Conservation (phyloP, 306 rosid species). For the Dalbergia cultrata region DNA sequence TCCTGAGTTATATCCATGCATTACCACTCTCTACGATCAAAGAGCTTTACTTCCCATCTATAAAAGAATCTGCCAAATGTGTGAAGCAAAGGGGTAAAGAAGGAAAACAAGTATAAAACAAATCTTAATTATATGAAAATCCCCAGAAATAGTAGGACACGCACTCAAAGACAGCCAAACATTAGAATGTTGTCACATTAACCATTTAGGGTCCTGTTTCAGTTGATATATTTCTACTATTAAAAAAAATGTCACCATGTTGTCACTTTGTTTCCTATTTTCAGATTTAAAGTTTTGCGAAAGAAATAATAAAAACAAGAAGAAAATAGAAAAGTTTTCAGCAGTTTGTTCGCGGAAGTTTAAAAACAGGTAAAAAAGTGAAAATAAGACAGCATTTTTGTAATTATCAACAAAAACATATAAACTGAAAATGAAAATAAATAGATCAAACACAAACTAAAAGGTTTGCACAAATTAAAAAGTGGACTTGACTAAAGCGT, state of each 20-base stretch:
- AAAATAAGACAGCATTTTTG: too few species aligned
- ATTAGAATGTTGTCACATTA: constrained; percentile 4
- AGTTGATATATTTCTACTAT: too few species aligned
- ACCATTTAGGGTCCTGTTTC: too few species aligned
- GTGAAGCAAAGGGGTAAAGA: constrained; percentile 20
- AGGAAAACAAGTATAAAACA: background rate
- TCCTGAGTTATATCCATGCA: constrained; percentile 89
- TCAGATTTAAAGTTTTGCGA: too few species aligned
- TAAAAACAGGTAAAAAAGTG: too few species aligned
- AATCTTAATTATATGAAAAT: background rate
- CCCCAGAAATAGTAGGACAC: background rate
- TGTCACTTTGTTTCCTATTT: too few species aligned
- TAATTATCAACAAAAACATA: too few species aligned
- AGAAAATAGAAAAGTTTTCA: too few species aligned
- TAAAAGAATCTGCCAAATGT: constrained; percentile 36
- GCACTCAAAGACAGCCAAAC: background rate
- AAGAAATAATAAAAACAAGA: too few species aligned
- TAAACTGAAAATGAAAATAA: too few species aligned
- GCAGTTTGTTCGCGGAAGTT: too few species aligned
- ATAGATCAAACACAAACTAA: background rate
- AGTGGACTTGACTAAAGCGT: background rate
- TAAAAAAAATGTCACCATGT: too few species aligned
- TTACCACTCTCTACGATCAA: constrained; percentile 66
- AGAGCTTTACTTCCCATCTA: constrained; percentile 68
- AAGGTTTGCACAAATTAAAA: background rate